Evolutionary conservation across 2,329 filamentous ascomycete species (phyloP), one percentile per base, ranked within the genome.

Genomic region (Cordyceps tenuipes): DNA sequence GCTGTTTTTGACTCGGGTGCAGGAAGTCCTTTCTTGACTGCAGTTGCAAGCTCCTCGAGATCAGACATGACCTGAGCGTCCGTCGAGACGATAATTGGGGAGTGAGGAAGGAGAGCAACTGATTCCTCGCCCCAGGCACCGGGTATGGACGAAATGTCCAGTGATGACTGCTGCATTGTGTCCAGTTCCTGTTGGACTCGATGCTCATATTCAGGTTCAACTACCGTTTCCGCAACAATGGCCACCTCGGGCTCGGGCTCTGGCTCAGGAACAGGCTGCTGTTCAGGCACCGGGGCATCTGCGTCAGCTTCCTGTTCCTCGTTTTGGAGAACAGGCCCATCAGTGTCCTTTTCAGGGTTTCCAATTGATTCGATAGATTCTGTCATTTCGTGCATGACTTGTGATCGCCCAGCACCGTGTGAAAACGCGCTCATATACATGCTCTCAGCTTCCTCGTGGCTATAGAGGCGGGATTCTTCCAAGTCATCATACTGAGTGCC

Each of bases 361-460:
- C 7, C 1, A 3, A 12, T n/a, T 23, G 44, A 3, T 48, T 23
- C 19, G n/a, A 23, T n/a, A 9, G 31, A 43, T 29, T 49, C 44
- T 15, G 19, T 21, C 46, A 43, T 39, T 47, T 58, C 34, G 48
- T 7, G 61, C 59, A 2, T 39, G 17, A 54, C 39, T 23, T 31
- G 52, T 21, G 58, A 67, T 10, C 72, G 69, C 17, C 39, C 26
- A 2, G 69, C 70, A 2, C 72, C 70, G 29, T 80, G 73, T 2
- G 84, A 87, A 56, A 87, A 82, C 1, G 85, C 85, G 63, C 85
- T 93, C 85, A 91, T 87, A 66, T 94, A 95, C 86, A 95, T 89
- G 70, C 90, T 94, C 68, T 90, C 86, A 0, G 89, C 89, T 63
- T 93, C 89, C 63, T 91, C 88, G 61, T 91, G 88, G 41, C 83